Evolutionary conservation across 192 early-diverging fungal genomes (phyloP), one percentile per base, ranked within the genome.

Genomic region (Fimicolochytrium jonesii): DNA sequence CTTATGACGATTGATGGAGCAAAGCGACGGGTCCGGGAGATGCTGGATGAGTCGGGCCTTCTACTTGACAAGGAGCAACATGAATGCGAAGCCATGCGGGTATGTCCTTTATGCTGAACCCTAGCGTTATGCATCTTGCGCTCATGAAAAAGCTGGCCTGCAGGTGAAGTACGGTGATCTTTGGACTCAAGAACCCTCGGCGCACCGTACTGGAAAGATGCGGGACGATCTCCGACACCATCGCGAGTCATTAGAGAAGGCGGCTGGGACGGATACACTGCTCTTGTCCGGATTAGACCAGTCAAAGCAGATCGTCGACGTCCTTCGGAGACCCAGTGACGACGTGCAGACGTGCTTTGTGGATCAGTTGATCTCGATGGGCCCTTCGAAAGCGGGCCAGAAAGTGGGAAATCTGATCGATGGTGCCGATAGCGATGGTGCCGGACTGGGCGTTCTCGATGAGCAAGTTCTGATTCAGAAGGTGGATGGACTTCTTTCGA

Each of bases 151-250:
- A 39, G 37, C 37, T 39, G 37, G 20, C 45, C 15, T 32, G 30
- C 44, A 71, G 71, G 70, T 75, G n/a, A 87, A 90, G 54, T 90
- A 89, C 66, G 78, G 79, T n/a, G 86, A 90, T 23, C 78, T 81
- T 39, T 95, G 90, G 89, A 83, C 87, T 31, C 92, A 93, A 55
- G 80, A 87, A 64, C 87, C 95, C 2, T 94, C 93, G 2, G 78
- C 80, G 18, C 70, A 79, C 2, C 70, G 86, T 6, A 92, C 89
- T 0, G 68, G 81, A n/a, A 76, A 75, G 32, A 91, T 87, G 75
- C 83, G 89, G 36, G 75, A 90, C 35, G 92, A 94, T 62, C 69
- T 93, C 5, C 76, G 77, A 1, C 84, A 82, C 25, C 83, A 91
- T 61, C 82, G 84, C 11, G 84, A 86, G 43, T 82, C 86, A 18